Evolutionary conservation across 192 early-diverging fungal species (phyloP).

Genomic region (Backusella morwellensis): DNA sequence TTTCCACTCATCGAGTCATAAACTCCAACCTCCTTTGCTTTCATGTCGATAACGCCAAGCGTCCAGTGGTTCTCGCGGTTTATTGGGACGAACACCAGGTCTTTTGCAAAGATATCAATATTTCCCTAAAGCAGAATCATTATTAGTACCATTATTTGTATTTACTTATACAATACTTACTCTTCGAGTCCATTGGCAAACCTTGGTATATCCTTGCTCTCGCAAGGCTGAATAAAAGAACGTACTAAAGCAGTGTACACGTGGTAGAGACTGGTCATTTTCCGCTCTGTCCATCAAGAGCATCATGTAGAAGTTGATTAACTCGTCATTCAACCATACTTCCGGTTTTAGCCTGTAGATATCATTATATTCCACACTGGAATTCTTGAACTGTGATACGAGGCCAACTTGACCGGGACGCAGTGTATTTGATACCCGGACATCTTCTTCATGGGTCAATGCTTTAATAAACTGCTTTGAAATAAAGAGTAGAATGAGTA

Average conservation of each 20-base stretch:
- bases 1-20: too few species aligned
- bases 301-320: slow-evolving; percentile 92
- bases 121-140: neutral
- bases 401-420: neutral
- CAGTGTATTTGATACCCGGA: neutral
- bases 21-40: too few species aligned
- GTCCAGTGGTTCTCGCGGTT: too few species aligned
- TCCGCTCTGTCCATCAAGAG: slow-evolving; percentile 68
- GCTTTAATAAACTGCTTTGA: too few species aligned
- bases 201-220: slow-evolving; percentile 66
- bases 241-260: slow-evolving; percentile 86
- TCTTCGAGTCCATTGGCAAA: slow-evolving; percentile 81
- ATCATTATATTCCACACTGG: slow-evolving; percentile 42
- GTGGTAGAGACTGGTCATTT: slow-evolving; percentile 44
- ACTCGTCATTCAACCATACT: slow-evolving; percentile 93
- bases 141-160: neutral
- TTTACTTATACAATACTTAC: neutral
- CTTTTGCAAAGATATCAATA: too few species aligned
- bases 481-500: too few species aligned
- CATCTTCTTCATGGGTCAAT: neutral
- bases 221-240: slow-evolving; percentile 80
- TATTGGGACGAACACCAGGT: too few species aligned
- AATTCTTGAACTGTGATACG: slow-evolving; percentile 9
- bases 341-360: slow-evolving; percentile 69
- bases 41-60: too few species aligned